phyloP scores from a whole-genome alignment of 2,329 filamentous ascomycete species.

The Madurella mycetomatis region DNA sequence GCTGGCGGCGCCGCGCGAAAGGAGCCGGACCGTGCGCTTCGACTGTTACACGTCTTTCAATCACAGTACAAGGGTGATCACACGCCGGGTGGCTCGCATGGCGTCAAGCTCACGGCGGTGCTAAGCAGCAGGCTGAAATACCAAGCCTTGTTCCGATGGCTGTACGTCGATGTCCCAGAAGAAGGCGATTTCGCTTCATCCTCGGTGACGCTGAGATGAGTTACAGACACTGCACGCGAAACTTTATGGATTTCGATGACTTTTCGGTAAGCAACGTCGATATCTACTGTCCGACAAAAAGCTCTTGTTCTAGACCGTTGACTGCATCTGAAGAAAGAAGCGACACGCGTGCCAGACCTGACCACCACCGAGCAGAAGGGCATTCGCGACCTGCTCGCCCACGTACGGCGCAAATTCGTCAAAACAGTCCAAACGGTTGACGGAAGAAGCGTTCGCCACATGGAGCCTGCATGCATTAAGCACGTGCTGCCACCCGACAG shows the following conservation, averaged over 20 bases:
- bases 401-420: constrained; percentile 35
- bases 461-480: constrained; percentile 40
- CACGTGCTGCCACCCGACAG: constrained; percentile 28
- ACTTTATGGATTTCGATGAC: constrained; percentile 40
- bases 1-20: too few species aligned
- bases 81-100: constrained; percentile 7
- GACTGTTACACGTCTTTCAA: constrained; percentile 6
- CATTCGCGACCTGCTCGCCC: constrained; percentile 30
- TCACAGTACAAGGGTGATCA: constrained; percentile 16
- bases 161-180: constrained; percentile 19
- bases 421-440: constrained; percentile 37
- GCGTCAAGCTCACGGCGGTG: constrained; percentile 30
- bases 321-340: constrained; percentile 30
- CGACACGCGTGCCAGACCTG: constrained; percentile 33
- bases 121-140: constrained; percentile 31
- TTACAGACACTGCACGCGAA: constrained; percentile 35
- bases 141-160: constrained; percentile 40
- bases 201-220: not conserved
- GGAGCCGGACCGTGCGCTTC: too few species aligned
- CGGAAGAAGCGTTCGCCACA: constrained; percentile 37
- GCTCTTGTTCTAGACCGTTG: too few species aligned
- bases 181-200: too few species aligned
- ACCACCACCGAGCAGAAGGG: constrained; percentile 19
- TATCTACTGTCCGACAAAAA: too few species aligned
- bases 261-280: constrained; percentile 34